Evolutionary conservation across 1,284 basidiomycete species (phyloP).

Genomic region (Ustilago vetiveriae): DNA sequence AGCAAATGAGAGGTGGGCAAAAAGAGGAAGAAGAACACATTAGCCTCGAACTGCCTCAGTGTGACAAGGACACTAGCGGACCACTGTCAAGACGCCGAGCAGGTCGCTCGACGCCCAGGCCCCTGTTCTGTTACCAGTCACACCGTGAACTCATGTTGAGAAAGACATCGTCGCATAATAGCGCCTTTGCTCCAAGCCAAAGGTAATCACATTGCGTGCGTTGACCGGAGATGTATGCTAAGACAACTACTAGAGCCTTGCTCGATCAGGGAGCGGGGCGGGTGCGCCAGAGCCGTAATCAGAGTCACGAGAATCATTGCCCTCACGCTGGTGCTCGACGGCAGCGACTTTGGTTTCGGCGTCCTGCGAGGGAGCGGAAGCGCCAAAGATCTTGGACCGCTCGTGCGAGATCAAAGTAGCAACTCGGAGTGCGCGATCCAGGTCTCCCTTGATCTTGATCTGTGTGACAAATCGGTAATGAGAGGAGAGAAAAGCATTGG

Average conservation of each 20-base stretch:
- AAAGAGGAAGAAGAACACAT: too few species aligned
- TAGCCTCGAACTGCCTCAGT: too few species aligned
- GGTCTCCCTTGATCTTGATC: constrained; percentile 60
- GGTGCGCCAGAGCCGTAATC: constrained; percentile 54
- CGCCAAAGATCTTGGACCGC: constrained; percentile 58
- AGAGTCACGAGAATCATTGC: constrained; percentile 9
- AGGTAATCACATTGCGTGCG: too few species aligned
- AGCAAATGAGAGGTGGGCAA: too few species aligned
- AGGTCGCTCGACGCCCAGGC: too few species aligned
- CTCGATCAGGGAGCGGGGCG: constrained; percentile 48
- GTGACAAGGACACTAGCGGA: too few species aligned
- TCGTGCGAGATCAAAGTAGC: constrained; percentile 57
- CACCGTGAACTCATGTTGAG: too few species aligned
- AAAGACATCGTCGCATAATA: too few species aligned
- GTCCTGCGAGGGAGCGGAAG: constrained; percentile 17
- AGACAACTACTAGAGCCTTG: constrained; percentile 37
- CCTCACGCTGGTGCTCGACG: constrained; percentile 36
- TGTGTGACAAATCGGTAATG: constrained; percentile 1
- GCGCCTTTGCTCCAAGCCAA: too few species aligned
- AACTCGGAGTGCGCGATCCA: constrained; percentile 56
- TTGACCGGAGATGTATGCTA: too few species aligned
- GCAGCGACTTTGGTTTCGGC: constrained; percentile 13
- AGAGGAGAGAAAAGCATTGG: background rate
- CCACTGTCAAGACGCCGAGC: too few species aligned
- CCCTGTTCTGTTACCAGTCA: too few species aligned